Base-by-base conservation (phyloP, 495 filamentous ascomycete genomes). In the Oleoguttula mirabilis region DNA sequence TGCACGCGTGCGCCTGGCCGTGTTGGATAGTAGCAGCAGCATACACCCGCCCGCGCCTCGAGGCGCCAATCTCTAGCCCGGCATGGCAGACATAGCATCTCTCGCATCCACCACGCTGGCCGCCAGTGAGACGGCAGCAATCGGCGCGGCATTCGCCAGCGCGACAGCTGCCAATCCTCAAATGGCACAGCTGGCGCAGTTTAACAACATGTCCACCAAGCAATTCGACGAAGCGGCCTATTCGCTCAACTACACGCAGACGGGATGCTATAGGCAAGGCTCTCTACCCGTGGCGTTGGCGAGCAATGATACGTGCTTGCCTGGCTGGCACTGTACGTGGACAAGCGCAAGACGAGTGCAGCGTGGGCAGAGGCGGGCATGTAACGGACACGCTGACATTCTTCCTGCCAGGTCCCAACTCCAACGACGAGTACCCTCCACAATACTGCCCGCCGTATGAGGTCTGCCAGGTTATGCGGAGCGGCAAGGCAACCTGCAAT, bases 201-300 rank as follows among this genome's bases (percentile, higher is more conserved):
- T 28, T 17, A 31, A 19, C 42, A 45, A 45, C 34, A 45, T 45
- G 42, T 45, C 42, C n/a, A 37, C 21, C 34, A 37, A 31, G 34
- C 4, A 37, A 7, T 45, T 45, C 34, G 42, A 45, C 16, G 4
- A 17, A 5, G 32, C 27, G 10, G 32, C 42, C 8, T 45, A 45
- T 15, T 16, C 21, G 12, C 34, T 45, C 21, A 45, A 38, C 24
- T 2, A 17, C 16, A 19, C 42, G 5, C 42, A 45, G 28, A 51
- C 48, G 19, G 48, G 48, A 14, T 52, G 49, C 39, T 43, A 47
- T 21, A 32, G 42, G 24, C 30, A 10, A 12, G 49, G 49, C 19
- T 37, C 42, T 3, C 33, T 52, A 10, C 49, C 49, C 2, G 49
- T 52, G 8, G 43, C 49, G n/a, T 23, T 52, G 39, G 49, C 49